Conservation (phyloP, 176 grass and related monocot genomes). For the Pontederia paniculata region DNA sequence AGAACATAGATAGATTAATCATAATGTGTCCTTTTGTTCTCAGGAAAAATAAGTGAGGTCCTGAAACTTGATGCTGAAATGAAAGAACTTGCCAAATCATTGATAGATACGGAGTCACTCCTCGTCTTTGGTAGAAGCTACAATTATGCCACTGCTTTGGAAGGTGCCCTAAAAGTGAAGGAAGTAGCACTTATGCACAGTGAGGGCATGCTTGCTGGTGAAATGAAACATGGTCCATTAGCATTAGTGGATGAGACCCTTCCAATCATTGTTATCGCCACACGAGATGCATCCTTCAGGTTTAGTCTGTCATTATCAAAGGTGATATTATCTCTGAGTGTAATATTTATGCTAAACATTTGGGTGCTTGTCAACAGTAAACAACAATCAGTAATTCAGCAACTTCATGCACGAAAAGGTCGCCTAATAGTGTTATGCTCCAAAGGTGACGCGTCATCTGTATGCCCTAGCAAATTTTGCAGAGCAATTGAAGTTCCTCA, state of each 20-base stretch:
- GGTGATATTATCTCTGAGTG: background rate
- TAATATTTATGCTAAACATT: background rate
- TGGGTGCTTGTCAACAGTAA: conserved; percentile 39
- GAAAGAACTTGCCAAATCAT: conserved; percentile 73
- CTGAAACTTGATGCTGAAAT: conserved; percentile 83
- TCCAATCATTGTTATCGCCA: conserved; percentile 82
- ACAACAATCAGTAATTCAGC: conserved; percentile 87
- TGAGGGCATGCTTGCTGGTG: conserved; percentile 92
- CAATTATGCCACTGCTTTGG: conserved; percentile 87
- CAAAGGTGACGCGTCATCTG: conserved; percentile 37
- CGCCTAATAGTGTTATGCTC: conserved; percentile 80
- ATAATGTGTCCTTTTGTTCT: background rate
- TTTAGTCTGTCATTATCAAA: conserved; percentile 4
- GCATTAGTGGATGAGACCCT: conserved; percentile 90
- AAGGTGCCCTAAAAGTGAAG: conserved; percentile 91
- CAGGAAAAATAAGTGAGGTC: conserved; percentile 56
- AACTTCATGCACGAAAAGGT: conserved; percentile 80
- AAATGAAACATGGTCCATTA: conserved; percentile 94
- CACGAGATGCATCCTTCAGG: conserved; percentile 70
- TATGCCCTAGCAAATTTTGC: conserved; percentile 41
- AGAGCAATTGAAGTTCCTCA: conserved; percentile 73
- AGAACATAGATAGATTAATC: background rate
- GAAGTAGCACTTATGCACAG: conserved; percentile 86
- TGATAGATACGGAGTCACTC: conserved; percentile 59
- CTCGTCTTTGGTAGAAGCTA: conserved; percentile 84